Base-by-base conservation (phyloP, 2,329 filamentous ascomycete species). In the Geosmithia putterillii region DNA sequence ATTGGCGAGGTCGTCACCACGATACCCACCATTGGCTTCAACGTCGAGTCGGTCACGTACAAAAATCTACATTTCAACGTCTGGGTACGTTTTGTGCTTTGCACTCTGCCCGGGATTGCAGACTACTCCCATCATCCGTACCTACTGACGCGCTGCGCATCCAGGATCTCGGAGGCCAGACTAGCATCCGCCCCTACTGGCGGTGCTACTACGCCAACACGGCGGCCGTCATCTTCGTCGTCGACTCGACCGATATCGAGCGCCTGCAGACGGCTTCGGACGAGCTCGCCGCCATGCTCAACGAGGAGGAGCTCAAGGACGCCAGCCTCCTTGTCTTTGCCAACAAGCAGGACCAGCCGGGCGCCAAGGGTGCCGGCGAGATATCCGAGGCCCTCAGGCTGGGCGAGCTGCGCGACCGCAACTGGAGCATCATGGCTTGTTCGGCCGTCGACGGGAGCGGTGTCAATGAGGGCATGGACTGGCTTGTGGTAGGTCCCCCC, bases 131-230 rank as follows among this genome's bases (percentile, higher is more conserved):
- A 23, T 23, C 18, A 34, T 34, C 9, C 28, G 28, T 9, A 34
- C n/a, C 38, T 40, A 32, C 51, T 52, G 42, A 50, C 44, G 42
- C 45, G 34, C 46, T 44, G 34, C 41, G 37, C 42, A 43, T 44
- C 42, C 52, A 86, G 82, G 90, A 96, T 69, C 74, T 96, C 40
- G 90, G 92, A 58, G 92, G 92, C 35, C 92, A 98, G 72, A 98
- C 92, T n/a, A 94, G 85, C 52, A 98, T 98, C 62, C 79, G 92
- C 52, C 92, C 92, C 2, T 98, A 98, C 71, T 98, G 92, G 92
- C 79, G 92, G 62, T 98, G 92, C 70, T 98, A 98, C 74, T 98
- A 96, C 60, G 87, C 89, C 60, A 96, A 98, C 70, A 98, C 92
- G 1, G 90, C 92, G 23, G 92, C 92, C 17, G 92, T 98, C 52